A percentile compares a stretch with the other conserved stretches of the same genome.
Evolutionary conservation across 2,329 filamentous ascomycete genomes (phyloP).

Genomic region (Dothiorella sarmentorum): DNA sequence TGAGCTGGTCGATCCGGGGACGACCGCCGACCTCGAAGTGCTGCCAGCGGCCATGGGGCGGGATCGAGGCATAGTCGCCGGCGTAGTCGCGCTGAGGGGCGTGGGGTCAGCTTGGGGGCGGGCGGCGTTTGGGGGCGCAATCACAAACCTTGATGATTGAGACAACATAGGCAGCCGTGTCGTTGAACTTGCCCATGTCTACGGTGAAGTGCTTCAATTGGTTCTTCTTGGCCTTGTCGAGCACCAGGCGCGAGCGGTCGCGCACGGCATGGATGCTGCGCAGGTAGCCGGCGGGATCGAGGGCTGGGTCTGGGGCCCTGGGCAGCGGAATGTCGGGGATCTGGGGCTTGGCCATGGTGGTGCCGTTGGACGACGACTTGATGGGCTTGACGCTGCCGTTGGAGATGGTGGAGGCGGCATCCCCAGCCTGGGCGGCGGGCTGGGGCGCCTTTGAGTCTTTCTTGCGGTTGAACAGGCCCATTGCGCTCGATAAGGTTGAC

Average conservation of each 20-base stretch:
- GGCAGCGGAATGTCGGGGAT: constrained; percentile 78
- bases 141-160: constrained; percentile 87
- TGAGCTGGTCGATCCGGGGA: constrained; percentile 68
- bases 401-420: constrained; percentile 41
- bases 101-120: background rate
- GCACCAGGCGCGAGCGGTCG: constrained; percentile 69
- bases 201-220: constrained; percentile 83
- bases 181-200: constrained; percentile 76
- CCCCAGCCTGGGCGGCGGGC: constrained; percentile 24
- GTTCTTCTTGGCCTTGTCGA: constrained; percentile 73
- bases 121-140: background rate
- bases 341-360: constrained; percentile 35
- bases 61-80: constrained; percentile 68
- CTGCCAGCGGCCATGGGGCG: constrained; percentile 81
- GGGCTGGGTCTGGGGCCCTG: constrained; percentile 77
- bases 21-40: constrained; percentile 79
- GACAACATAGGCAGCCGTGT: constrained; percentile 84
- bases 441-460: constrained; percentile 38
- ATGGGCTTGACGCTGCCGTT: constrained; percentile 50
- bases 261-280: constrained; percentile 85
- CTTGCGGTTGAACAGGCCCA: constrained; percentile 55
- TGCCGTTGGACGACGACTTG: constrained; percentile 39
- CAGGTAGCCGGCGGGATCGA: constrained; percentile 87
- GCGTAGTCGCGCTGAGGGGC: constrained; percentile 62
- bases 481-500: constrained; percentile 25